Evolutionary conservation across 441 rosid species (phyloP).

Genomic region (Euphorbia celastroides): DNA sequence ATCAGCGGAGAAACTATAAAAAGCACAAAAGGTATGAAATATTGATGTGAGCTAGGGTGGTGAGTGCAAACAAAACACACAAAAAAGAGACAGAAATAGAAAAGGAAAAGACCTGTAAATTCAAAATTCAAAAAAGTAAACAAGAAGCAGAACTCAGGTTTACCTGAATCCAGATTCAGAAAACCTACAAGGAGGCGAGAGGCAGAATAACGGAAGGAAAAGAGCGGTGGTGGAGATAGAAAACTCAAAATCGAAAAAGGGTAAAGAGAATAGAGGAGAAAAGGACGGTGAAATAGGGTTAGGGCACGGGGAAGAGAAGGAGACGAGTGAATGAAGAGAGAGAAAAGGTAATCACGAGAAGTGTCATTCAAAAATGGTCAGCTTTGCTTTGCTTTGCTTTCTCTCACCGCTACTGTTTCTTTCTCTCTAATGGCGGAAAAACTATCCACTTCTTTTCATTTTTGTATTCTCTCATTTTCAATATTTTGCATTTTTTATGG

Average conservation of each 20-base stretch:
- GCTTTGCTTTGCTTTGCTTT: not conserved
- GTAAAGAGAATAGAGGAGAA: slow-evolving; percentile 1
- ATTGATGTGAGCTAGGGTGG: not conserved
- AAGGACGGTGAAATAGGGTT: slow-evolving; percentile 18
- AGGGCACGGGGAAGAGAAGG: slow-evolving; percentile 34
- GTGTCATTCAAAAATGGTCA: not conserved
- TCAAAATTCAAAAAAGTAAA: not conserved
- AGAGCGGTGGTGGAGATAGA: not conserved
- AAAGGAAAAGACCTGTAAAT: not conserved
- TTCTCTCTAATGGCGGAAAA: slow-evolving; percentile 35
- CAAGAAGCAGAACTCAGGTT: not conserved
- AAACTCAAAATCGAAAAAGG: not conserved
- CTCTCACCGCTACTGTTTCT: slow-evolving; percentile 20
- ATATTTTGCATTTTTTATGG: not conserved
- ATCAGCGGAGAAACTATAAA: not conserved
- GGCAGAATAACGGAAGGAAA: not conserved
- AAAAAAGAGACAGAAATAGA: not conserved
- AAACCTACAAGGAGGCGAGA: no score
- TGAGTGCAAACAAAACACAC: not conserved
- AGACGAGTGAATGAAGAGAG: slow-evolving; percentile 35
- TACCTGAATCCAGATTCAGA: slow-evolving; percentile 5
- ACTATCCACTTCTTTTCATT: not conserved
- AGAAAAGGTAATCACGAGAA: slow-evolving; percentile 45
- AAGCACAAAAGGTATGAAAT: not conserved
- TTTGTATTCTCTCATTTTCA: not conserved